Base-by-base conservation (phyloP, 2,329 filamentous ascomycete genomes). In the Alternaria alternata region DNA sequence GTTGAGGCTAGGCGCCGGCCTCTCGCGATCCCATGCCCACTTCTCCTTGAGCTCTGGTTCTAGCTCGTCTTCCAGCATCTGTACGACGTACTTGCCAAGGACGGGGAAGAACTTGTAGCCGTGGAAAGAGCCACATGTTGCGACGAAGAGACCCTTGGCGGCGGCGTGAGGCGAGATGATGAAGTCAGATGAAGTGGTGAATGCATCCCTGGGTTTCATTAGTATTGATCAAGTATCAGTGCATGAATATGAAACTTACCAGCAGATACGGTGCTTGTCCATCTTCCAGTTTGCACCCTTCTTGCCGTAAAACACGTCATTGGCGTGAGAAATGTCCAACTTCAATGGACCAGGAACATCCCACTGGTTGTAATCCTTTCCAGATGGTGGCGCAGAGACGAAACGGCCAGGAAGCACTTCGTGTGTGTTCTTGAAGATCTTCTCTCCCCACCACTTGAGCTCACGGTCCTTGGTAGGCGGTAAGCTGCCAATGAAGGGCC, bases 241-340 rank as follows among this genome's bases (percentile, higher is more conserved):
- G 5, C 0, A 3, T 8, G 12, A 22, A 16, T 6, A 39, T 54
- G 2, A 34, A 14, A 54, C 70, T 75, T 75, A 89, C 88, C 88
- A 91, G 82, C 88, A 90, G 59, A 90, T 86, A 6, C 88, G 83
- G 69, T 89, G 84, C 69, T 88, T 86, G 57, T 84, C 84, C 75
- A 88, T 83, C 63, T 85, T 83, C 87, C 86, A 89, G 43, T 77
- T 71, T 12, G 80, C 81, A 32, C 84, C 83, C 20, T 84, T 83
- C 49, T 83, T 81, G 8, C 87, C 88, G 65, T 88, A 90, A 64
- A 88, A 89, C 1, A 86, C 81, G 46, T 83, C 77, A 57, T 84
- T 86, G 3, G 86, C 83, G 44, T 85, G 78, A n/a, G 81, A 72
- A 39, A 90, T 86, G 61, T 90, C 88, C 42, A 86, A 78, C 72